Percentiles rank a stretch among this genome's conserved stretches.
phyloP scores from a whole-genome alignment of 345 rosid genomes.

The Garcia nutans region DNA sequence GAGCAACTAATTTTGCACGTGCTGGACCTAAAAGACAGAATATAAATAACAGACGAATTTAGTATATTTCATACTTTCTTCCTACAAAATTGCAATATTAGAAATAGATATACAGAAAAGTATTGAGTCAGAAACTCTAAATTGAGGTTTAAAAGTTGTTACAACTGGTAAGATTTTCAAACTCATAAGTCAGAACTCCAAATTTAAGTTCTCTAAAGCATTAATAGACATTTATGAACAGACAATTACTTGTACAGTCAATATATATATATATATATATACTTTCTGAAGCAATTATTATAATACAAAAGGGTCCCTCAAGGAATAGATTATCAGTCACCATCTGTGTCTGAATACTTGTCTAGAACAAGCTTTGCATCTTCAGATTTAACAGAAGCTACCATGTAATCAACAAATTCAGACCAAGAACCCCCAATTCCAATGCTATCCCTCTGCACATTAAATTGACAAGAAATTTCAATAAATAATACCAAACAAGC shows the following conservation, averaged over 20 bases:
- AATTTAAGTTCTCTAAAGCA: background rate
- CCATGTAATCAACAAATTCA: slow-evolving; percentile 68
- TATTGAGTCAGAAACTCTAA: background rate
- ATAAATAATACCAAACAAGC: no score
- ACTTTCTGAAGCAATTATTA: background rate
- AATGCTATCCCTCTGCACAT: slow-evolving; percentile 67
- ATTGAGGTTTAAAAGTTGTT: background rate
- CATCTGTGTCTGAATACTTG: slow-evolving; percentile 35
- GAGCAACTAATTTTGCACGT: slow-evolving; percentile 66
- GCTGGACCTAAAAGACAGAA: slow-evolving; percentile 42
- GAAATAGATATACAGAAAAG: background rate
- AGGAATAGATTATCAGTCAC: slow-evolving; percentile 24
- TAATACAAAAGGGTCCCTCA: background rate
- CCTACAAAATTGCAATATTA: background rate
- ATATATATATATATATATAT: background rate
- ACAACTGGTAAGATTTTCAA: background rate
- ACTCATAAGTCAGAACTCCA: background rate
- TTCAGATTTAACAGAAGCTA: slow-evolving; percentile 63
- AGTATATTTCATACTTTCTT: background rate
- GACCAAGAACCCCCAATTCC: slow-evolving; percentile 90
- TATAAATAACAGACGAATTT: background rate
- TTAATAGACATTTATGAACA: background rate
- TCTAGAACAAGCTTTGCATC: slow-evolving; percentile 71
- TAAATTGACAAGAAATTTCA: background rate
- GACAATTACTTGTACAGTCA: background rate